Evolutionary conservation across 495 filamentous ascomycete genomes (phyloP), one percentile per base, ranked within the genome.

Genomic region (Cenococcum geophilum): DNA sequence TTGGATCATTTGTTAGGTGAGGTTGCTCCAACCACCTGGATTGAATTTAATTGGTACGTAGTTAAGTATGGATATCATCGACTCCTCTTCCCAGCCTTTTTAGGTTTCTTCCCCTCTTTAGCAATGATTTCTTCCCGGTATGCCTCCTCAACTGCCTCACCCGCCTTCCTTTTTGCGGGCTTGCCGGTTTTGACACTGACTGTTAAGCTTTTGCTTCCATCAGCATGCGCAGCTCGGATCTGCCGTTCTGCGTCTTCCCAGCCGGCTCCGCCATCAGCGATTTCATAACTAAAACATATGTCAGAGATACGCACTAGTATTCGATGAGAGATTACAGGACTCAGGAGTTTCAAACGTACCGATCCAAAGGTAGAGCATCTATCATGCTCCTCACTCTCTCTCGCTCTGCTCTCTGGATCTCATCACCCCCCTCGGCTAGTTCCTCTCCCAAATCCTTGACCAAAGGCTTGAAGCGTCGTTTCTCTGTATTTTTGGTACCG

Each of bases 171-270:
- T 78, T 96, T 96, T 22, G 75, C 72, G 3, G 72, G 61, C 75
- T 89, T 90, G 2, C 75, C 74, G 3, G 80, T 79, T 76, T 91
- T 93, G 25, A 97, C 83, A 69, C 88, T 92, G 37, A 97, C 89
- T n/a, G 87, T 86, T 6, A 83, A 77, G 63, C 80, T 85, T 58
- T 80, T 80, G 4, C 81, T 82, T 18, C 75, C 74, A 68, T 82
- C 78, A 48, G 77, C 68, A 14, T 60, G 22, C 20, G 62, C 67
- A 12, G 81, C 78, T 11, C 79, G 76, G 49, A 95, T 84, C 68
- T 88, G 85, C 63, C 86, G 86, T 74, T 96, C 92, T 3, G 92
- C 91, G 6, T 88, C 86, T 60, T 85, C 83, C 92, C 92, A 96
- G 10, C 80, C 84, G 10, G 83, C 78, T 18, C 73, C 76, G 25